A percentile compares a stretch with the other conserved stretches of the same genome.
These are phyloP conservation scores for Pisolithus tinctorius DNA, from an alignment of 768 basidiomycete genomes.

Conservation along the genomic window DNA sequence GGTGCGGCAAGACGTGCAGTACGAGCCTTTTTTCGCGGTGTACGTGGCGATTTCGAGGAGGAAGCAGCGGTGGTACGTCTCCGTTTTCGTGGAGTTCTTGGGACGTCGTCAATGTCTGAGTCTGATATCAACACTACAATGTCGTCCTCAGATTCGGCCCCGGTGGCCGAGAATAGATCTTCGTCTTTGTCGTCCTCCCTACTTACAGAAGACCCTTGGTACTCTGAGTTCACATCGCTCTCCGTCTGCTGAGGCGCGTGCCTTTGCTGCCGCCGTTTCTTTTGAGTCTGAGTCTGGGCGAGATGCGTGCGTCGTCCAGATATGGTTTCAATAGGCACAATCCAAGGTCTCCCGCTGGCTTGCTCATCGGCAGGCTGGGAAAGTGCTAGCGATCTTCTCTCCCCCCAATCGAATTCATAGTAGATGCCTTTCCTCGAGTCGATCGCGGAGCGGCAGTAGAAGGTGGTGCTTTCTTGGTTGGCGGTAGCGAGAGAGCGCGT, in stretches of 20 bases:
- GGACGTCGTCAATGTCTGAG: constrained; percentile 19
- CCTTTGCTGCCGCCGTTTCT: constrained; percentile 18
- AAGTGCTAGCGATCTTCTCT: constrained; percentile 38
- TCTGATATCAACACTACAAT: constrained; percentile 9
- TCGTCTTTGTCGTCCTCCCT: constrained; percentile 13
- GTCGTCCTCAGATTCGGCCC: constrained; percentile 19
- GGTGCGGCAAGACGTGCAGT: constrained; percentile 46
- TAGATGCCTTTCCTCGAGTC: constrained; percentile 54
- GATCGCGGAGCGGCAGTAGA: constrained; percentile 54
- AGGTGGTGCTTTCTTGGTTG: constrained; percentile 24
- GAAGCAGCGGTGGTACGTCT: constrained; percentile 28
- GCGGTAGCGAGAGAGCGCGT: constrained; percentile 7
- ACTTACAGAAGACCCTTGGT: constrained; percentile 10
- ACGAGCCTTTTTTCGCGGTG: constrained; percentile 29
- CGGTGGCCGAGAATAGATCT: constrained; percentile 11
- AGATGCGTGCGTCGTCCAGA: constrained; percentile 4
- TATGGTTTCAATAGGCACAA: constrained; percentile 28
- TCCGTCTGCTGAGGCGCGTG: constrained; percentile 13
- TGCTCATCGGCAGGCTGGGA: constrained; percentile 18
- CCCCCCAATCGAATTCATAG: constrained; percentile 56
- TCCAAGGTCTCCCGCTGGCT: constrained; percentile 40
- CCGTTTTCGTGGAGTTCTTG: constrained; percentile 50
- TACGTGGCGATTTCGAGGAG: constrained; percentile 19
- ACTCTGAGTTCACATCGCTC: constrained; percentile 17
- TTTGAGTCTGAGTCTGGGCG: constrained; percentile 15